Percentiles rank a stretch among this genome's conserved stretches.
Evolutionary conservation across 129 eudicot species (phyloP).

Genomic region (Arctium minus): DNA sequence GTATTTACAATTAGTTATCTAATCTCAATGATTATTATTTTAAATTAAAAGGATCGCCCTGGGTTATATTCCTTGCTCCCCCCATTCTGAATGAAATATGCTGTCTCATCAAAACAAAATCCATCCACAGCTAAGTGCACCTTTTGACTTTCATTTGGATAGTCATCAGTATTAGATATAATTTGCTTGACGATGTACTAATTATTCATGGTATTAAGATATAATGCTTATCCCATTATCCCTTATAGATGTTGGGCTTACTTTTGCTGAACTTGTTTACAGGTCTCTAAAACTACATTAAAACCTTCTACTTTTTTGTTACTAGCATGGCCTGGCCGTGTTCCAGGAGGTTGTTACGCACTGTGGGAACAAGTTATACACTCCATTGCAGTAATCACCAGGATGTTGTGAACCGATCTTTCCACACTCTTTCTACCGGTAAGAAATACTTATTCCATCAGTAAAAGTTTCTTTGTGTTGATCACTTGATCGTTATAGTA

Average conservation of each 20-base stretch:
- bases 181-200: not conserved
- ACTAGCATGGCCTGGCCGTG: conserved; percentile 28
- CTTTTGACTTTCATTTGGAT: not conserved
- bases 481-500: not conserved
- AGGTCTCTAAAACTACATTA: not conserved
- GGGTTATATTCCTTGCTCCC: not conserved
- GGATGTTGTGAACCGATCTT: conserved; percentile 1
- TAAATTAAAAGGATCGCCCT: not conserved
- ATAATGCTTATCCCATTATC: not conserved
- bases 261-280: not conserved
- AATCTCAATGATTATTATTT: not conserved
- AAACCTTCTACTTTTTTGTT: not conserved
- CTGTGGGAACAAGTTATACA: conserved; percentile 11
- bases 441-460: not conserved
- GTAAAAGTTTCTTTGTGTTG: not conserved
- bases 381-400: conserved; percentile 17
- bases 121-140: not conserved
- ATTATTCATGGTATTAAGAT: not conserved
- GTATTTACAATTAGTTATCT: not conserved
- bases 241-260: not conserved
- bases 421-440: conserved; percentile 25
- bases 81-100: not conserved
- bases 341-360: conserved; percentile 23
- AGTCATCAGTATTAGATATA: not conserved
- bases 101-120: not conserved